These are phyloP conservation scores for Arthrobotrys conoides DNA, from an alignment of 2,329 filamentous ascomycete genomes.

Conservation along the genomic window DNA sequence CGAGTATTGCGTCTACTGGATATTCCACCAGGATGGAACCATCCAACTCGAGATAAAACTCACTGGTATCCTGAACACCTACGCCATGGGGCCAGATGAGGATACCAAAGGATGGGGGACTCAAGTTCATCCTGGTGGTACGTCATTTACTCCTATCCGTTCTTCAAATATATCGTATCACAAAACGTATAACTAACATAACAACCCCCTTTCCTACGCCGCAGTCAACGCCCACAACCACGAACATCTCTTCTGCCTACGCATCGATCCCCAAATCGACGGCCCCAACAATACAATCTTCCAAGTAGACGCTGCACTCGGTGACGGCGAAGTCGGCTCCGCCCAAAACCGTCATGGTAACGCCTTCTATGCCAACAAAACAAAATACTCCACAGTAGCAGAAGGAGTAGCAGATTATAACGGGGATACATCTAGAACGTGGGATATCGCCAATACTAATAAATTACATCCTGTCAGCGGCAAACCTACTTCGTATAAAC, in stretches of 20 bases:
- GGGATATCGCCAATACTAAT: conserved; percentile 90
- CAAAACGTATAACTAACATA: conserved; percentile 68
- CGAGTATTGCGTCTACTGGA: conserved; percentile 90
- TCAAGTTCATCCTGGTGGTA: conserved; percentile 80
- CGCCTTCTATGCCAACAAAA: conserved; percentile 88
- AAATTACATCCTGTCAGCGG: conserved; percentile 88
- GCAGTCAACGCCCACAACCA: conserved; percentile 90
- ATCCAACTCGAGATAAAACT: conserved; percentile 93
- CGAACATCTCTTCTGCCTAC: conserved; percentile 93
- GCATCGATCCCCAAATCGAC: conserved; percentile 88
- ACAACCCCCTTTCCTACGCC: background rate
- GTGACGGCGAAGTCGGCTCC: conserved; percentile 82
- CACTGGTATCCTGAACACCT: conserved; percentile 93
- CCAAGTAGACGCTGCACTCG: conserved; percentile 81
- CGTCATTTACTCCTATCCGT: conserved; percentile 14
- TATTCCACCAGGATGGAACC: conserved; percentile 92
- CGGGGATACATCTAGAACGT: conserved; percentile 82
- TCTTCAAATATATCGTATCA: background rate
- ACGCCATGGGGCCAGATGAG: conserved; percentile 83
- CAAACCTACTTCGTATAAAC: conserved; percentile 88
- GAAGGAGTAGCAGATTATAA: conserved; percentile 84
- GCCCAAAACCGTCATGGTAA: conserved; percentile 90
- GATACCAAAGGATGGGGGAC: conserved; percentile 90
- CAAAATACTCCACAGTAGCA: conserved; percentile 79
- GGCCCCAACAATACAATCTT: conserved; percentile 87